These are phyloP conservation scores for Chiua sp. DNA, from an alignment of 1,284 basidiomycete genomes.

Conservation along the genomic window DNA sequence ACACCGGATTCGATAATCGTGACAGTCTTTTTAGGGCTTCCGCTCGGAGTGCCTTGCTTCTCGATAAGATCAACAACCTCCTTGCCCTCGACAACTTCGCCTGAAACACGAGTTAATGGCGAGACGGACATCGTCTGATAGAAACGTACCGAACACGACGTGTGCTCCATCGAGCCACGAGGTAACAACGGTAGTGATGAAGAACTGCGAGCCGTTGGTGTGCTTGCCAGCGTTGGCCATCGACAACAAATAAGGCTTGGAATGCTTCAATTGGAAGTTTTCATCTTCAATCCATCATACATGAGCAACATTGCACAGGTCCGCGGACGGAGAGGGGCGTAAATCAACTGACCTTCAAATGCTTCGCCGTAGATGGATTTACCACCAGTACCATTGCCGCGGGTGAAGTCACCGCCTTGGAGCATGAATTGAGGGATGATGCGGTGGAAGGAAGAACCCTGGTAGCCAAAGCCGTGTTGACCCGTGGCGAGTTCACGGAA, in stretches of 20 bases:
- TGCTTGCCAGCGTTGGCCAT: slow-evolving; percentile 89
- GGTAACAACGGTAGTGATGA: slow-evolving; percentile 75
- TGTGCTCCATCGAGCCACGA: slow-evolving; percentile 79
- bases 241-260: slow-evolving; percentile 82
- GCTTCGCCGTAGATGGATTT: slow-evolving; percentile 93
- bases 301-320: too few species aligned
- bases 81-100: slow-evolving; percentile 68
- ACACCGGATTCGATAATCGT: slow-evolving; percentile 59
- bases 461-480: slow-evolving; percentile 69
- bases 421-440: slow-evolving; percentile 71
- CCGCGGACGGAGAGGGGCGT: not conserved
- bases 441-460: slow-evolving; percentile 79
- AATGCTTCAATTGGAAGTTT: slow-evolving; percentile 84
- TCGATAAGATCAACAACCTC: slow-evolving; percentile 75
- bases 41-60: slow-evolving; percentile 54
- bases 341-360: slow-evolving; percentile 54
- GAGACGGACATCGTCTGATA: not conserved
- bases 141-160: slow-evolving; percentile 76
- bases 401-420: slow-evolving; percentile 78
- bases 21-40: slow-evolving; percentile 53
- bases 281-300: slow-evolving; percentile 64
- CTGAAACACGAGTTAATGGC: slow-evolving; percentile 30
- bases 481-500: slow-evolving; percentile 92
- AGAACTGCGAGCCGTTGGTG: slow-evolving; percentile 64
- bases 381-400: slow-evolving; percentile 86